Evolutionary conservation across 495 filamentous ascomycete species (phyloP), one percentile per base, ranked within the genome.

Genomic region (Neurospora sp.): DNA sequence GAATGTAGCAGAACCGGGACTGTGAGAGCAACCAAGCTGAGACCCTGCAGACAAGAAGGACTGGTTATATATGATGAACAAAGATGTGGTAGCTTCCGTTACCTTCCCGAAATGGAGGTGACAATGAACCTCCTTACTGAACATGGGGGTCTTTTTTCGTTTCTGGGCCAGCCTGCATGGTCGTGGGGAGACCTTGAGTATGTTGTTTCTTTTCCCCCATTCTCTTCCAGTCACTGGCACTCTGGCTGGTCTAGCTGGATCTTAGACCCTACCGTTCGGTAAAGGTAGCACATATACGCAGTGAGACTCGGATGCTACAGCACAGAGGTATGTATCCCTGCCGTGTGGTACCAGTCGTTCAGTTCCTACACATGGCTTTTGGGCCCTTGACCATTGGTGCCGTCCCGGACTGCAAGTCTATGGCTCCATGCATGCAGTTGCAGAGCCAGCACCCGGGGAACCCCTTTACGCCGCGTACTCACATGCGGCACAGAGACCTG

Each of bases 51-150:
- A 22, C 1, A 69, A 39, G 20, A 39, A 65, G 41, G 59, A 59
- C 39, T 14, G n/a, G 48, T 48, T 73, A 74, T 78, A 78, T 78
- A 77, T 77, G 42, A 72, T 75, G 42, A 72, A 8, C 31, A 68
- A 70, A 27, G 27, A 18, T 68, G 37, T 3, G 53, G 53, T 65
- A 31, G 12, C 7, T 53, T 59, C 40, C 35, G 41, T 44, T 8
- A 68, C 70, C 31, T 71, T 41, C 65, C 46, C 6, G 39, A 70
- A 59, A 39, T 39, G 61, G 59, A 42, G 44, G 53, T 35, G 53
- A 65, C 27, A 65, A 65, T 65, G 27, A 65, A 35, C 14, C 27
- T 14, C 53, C 35, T 31, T 35, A 18, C 27, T 27, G 53, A 35
- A 35, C 53, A 65, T 35, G 27, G 53, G 53, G 53, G 53, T 35